phyloP scores from a whole-genome alignment of 371 early-diverging fungal genomes.

The Rhizopus arrhizus region DNA sequence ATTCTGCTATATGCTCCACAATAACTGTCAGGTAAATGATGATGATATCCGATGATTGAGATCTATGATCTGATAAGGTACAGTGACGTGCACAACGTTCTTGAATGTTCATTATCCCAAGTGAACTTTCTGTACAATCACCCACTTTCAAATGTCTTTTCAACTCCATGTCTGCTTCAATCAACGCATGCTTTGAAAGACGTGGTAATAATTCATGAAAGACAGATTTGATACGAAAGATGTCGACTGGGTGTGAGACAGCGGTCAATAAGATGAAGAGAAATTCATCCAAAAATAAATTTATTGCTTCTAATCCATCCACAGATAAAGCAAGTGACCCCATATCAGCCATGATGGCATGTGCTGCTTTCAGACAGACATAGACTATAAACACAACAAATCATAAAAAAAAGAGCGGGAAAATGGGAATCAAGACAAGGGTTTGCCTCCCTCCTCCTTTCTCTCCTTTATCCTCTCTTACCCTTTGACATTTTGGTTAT shows the following conservation, averaged over 20 bases:
- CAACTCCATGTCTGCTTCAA: conserved; percentile 66
- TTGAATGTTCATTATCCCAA: conserved; percentile 25
- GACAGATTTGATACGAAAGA: conserved; percentile 50
- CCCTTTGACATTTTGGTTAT: no score
- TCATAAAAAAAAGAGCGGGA: no score
- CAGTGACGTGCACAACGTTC: conserved; percentile 55
- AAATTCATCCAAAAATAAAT: conserved; percentile 65
- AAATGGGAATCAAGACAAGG: no score
- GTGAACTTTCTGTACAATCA: background rate
- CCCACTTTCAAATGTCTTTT: conserved; percentile 28
- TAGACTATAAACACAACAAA: no score
- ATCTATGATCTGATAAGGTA: conserved; percentile 48
- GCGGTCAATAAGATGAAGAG: conserved; percentile 47
- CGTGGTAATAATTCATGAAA: conserved; percentile 50
- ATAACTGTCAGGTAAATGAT: conserved; percentile 64
- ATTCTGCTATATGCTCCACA: conserved; percentile 64
- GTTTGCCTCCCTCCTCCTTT: no score
- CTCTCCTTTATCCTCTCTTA: no score
- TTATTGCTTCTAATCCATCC: conserved; percentile 64
- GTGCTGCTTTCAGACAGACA: conserved; percentile 64
- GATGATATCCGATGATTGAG: conserved; percentile 29
- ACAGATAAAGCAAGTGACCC: conserved; percentile 61
- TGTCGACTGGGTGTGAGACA: conserved; percentile 51
- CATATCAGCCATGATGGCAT: conserved; percentile 64
- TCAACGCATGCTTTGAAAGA: conserved; percentile 62